Evolutionary conservation across 2,329 filamentous ascomycete species (phyloP).

Genomic region (Talaromyces sp.): DNA sequence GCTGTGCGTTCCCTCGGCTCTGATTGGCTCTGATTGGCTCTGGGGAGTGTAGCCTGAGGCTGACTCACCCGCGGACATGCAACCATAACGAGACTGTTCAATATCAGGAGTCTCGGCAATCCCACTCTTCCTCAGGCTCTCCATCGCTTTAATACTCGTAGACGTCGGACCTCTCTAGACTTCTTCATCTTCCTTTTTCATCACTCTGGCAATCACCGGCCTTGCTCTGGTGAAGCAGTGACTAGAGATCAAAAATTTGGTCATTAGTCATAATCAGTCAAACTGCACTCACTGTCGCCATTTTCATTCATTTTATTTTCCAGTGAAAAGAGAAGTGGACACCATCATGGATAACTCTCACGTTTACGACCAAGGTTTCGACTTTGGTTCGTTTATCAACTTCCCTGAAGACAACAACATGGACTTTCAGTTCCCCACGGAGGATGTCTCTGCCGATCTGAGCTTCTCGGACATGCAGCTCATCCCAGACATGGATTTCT

Average conservation of each 20-base stretch:
- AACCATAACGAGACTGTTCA: not conserved
- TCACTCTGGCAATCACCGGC: not conserved
- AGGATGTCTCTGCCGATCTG: not conserved
- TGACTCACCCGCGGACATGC: not conserved
- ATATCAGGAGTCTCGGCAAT: not conserved
- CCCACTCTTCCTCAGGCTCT: not conserved
- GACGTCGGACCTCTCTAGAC: not conserved
- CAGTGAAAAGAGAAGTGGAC: not conserved
- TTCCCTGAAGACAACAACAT: constrained; percentile 23
- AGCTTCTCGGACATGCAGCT: constrained; percentile 10
- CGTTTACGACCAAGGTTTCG: constrained; percentile 28
- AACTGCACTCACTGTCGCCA: constrained; percentile 16
- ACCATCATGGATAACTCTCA: constrained; percentile 4
- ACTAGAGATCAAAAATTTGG: not conserved
- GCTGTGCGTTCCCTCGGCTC: not conserved
- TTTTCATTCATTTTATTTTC: not conserved
- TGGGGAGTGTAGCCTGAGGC: not conserved
- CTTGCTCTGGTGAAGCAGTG: not conserved
- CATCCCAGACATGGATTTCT: constrained; percentile 2
- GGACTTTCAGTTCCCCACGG: constrained; percentile 5
- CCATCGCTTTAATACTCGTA: not conserved
- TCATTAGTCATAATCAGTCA: not conserved
- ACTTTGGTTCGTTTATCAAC: constrained; percentile 36
- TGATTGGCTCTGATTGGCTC: constrained; percentile 2
- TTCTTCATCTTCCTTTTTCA: not conserved